Evolutionary conservation across 495 filamentous ascomycete genomes (phyloP).

Genomic region (Cercophora scortea): DNA sequence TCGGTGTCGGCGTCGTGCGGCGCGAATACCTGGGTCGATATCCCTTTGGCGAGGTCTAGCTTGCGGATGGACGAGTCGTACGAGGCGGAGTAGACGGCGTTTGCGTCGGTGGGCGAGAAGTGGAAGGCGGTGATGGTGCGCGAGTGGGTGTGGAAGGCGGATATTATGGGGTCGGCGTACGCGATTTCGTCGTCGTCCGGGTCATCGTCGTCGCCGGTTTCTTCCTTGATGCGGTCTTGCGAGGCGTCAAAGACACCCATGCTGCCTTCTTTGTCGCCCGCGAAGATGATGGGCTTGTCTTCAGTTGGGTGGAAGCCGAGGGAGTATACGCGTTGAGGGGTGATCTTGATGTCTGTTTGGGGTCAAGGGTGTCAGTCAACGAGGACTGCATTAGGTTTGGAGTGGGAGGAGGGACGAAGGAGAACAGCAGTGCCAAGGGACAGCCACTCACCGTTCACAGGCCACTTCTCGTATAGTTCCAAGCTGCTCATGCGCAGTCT

Average conservation of each 20-base stretch:
- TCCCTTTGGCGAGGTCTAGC: constrained; percentile 71
- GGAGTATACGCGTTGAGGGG: constrained; percentile 80
- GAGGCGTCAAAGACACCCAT: constrained; percentile 91
- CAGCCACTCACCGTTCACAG: constrained; percentile 55
- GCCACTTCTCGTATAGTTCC: constrained; percentile 72
- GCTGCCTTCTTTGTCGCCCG: constrained; percentile 90
- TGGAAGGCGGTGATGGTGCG: constrained; percentile 81
- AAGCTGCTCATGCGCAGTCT: constrained; percentile 75
- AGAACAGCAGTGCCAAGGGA: neutral
- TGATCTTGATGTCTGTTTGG: constrained; percentile 75
- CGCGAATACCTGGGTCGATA: constrained; percentile 71
- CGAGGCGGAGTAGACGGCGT: constrained; percentile 74
- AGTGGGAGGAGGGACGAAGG: neutral
- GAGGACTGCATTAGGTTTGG: neutral
- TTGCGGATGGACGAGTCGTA: constrained; percentile 92
- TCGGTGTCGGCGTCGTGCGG: constrained; percentile 61
- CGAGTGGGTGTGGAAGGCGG: constrained; percentile 80
- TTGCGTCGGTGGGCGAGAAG: constrained; percentile 62
- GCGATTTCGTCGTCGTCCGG: constrained; percentile 52
- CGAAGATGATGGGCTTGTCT: constrained; percentile 86
- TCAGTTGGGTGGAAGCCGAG: constrained; percentile 83
- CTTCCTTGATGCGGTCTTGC: constrained; percentile 47
- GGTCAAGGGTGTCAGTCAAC: constrained; percentile 5
- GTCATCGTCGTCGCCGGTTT: constrained; percentile 28
- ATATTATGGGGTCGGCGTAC: constrained; percentile 59